Conservation (phyloP, 176 grass and related monocot species). For the Zizania latifolia region DNA sequence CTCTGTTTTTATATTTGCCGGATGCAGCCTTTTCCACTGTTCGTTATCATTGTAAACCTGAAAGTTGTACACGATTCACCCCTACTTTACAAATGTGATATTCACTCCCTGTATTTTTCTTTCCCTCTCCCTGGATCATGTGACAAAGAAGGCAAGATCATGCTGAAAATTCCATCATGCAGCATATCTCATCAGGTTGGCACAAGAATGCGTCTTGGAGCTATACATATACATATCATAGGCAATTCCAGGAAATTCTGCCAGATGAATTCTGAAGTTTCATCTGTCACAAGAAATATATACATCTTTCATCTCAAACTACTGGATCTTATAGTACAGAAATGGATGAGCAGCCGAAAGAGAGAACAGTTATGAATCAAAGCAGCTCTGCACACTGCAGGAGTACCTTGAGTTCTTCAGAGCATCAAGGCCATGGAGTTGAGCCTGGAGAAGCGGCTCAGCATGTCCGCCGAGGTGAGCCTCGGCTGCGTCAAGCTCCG, state of each 20-base stretch:
- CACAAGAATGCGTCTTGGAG: not conserved
- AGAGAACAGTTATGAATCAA: not conserved
- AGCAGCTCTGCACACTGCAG: not conserved
- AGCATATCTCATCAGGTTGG: not conserved
- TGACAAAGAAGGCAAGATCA: not conserved
- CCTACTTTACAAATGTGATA: not conserved
- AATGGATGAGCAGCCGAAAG: not conserved
- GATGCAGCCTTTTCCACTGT: not conserved
- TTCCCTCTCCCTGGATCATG: not conserved
- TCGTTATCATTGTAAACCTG: too few species aligned
- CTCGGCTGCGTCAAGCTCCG: constrained; percentile 28
- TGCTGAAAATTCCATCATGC: not conserved
- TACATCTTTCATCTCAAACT: not conserved
- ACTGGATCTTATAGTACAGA: constrained; percentile 18
- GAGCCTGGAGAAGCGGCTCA: constrained; percentile 49
- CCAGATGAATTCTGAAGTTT: not conserved
- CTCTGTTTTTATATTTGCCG: not conserved
- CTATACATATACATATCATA: not conserved
- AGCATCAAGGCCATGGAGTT: constrained; percentile 68
- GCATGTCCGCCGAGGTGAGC: constrained; percentile 36
- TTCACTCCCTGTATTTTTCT: not conserved
- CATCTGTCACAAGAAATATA: constrained; percentile 2
- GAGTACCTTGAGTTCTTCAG: constrained; percentile 7
- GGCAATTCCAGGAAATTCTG: not conserved
- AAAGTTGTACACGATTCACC: not conserved